Percentiles rank a stretch among this genome's conserved stretches.
Evolutionary conservation across 108 stramenopile genomes (phyloP).

Genomic region (Nitzschia inconspicua): DNA sequence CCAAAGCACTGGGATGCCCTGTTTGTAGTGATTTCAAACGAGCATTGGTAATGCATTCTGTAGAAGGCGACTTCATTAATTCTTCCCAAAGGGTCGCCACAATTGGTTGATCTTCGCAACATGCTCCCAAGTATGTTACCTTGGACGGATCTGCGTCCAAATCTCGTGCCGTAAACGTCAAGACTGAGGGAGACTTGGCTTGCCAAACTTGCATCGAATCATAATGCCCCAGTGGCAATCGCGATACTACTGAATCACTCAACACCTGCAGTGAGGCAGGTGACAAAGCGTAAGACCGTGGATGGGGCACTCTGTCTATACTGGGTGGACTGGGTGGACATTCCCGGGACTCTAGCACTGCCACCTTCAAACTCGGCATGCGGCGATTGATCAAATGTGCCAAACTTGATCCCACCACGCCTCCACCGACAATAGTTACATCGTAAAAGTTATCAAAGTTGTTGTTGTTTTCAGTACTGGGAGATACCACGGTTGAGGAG

Average conservation of each 20-base stretch:
- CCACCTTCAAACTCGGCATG: constrained; percentile 25
- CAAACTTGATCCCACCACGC: constrained; percentile 66
- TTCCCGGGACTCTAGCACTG: constrained; percentile 39
- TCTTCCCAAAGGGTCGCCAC: constrained; percentile 60
- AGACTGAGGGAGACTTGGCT: constrained; percentile 61
- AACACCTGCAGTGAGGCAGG: constrained; percentile 58
- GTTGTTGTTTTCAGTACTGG: no score
- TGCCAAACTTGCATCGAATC: constrained; percentile 90
- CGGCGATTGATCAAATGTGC: constrained; percentile 48
- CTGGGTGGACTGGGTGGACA: constrained; percentile 35
- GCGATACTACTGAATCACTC: constrained; percentile 35
- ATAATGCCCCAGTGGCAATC: constrained; percentile 55
- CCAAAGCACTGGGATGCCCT: no score
- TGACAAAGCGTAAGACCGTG: constrained; percentile 85
- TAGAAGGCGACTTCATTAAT: no score
- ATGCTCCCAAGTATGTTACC: constrained; percentile 57
- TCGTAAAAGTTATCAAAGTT: constrained; percentile 45
- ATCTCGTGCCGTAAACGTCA: constrained; percentile 67
- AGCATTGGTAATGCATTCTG: constrained; percentile 7
- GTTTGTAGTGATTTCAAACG: no score
- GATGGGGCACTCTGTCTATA: constrained; percentile 40
- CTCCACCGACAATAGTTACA: constrained; percentile 77
- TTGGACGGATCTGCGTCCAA: constrained; percentile 18
- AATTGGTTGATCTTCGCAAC: constrained; percentile 67
- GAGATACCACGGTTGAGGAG: no score